phyloP scores from a whole-genome alignment of 1,139 yeast species.

The Arxiozyma heterogenica region DNA sequence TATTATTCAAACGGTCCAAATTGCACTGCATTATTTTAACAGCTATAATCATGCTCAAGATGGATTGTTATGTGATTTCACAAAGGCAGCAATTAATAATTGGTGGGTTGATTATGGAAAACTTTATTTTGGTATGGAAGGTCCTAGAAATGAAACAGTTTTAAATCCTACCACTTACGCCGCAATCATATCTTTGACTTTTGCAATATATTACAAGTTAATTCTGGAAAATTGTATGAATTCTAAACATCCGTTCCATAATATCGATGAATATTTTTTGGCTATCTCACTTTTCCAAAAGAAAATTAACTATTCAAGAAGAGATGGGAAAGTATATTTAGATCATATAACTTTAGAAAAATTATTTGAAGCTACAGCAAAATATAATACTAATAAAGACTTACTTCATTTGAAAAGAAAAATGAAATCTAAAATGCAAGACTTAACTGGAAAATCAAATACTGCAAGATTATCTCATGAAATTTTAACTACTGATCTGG shows the following conservation, averaged over 20 bases:
- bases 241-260: conserved; percentile 83
- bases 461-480: conserved; percentile 37
- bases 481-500: conserved; percentile 43
- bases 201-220: conserved; percentile 58
- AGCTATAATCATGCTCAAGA: conserved; percentile 56
- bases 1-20: conserved; percentile 64
- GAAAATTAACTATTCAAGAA: conserved; percentile 41
- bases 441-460: conserved; percentile 38
- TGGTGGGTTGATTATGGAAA: conserved; percentile 85
- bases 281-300: conserved; percentile 63
- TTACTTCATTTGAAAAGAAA: conserved; percentile 56
- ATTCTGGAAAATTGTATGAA: conserved; percentile 64
- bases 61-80: conserved; percentile 71
- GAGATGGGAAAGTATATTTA: conserved; percentile 38
- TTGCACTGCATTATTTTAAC: conserved; percentile 68
- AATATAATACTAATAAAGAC: conserved; percentile 39
- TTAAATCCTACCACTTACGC: conserved; percentile 55
- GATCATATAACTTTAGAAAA: conserved; percentile 57
- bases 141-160: conserved; percentile 41
- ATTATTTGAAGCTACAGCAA: conserved; percentile 51
- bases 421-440: conserved; percentile 69
- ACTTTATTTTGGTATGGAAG: conserved; percentile 39
- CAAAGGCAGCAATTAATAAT: conserved; percentile 57
- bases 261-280: conserved; percentile 46
- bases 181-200: conserved; percentile 54